These are phyloP conservation scores for Cardiospermum halicacabum DNA, from an alignment of 345 rosid species.

Conservation along the genomic window DNA sequence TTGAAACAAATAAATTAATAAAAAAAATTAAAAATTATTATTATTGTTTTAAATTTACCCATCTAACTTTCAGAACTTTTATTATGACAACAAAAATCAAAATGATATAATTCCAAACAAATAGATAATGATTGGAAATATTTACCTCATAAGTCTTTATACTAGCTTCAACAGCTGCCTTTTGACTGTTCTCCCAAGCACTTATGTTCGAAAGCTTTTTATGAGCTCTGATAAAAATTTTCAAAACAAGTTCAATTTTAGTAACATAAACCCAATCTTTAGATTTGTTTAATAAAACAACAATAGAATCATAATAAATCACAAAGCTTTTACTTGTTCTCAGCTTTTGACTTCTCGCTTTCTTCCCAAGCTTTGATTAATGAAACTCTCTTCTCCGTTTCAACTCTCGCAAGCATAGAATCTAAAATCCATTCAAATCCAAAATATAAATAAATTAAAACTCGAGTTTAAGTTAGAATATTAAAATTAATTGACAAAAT, in stretches of 20 bases:
- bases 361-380: conserved; percentile 96
- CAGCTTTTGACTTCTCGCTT: conserved; percentile 84
- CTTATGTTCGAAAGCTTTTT: conserved; percentile 47
- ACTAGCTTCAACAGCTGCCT: conserved; percentile 61
- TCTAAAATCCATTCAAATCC: conserved; percentile 33
- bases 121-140: too few species aligned
- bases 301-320: background rate
- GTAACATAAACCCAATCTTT: background rate
- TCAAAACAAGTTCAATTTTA: background rate
- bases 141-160: conserved; percentile 55
- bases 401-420: conserved; percentile 71
- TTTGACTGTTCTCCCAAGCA: conserved; percentile 68
- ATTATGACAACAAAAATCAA: too few species aligned
- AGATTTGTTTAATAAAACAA: too few species aligned
- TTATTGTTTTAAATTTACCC: too few species aligned
- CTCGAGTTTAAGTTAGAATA: background rate
- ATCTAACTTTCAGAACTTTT: too few species aligned
- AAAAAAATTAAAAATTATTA: too few species aligned
- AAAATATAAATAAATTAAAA: background rate
- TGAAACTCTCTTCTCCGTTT: conserved; percentile 65
- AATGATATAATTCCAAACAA: too few species aligned
- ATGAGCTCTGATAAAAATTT: conserved; percentile 48
- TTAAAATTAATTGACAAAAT: background rate
- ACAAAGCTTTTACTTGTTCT: conserved; percentile 55
- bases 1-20: too few species aligned